Percentiles rank a stretch among this genome's conserved stretches.
phyloP scores from a whole-genome alignment of 257 asterid species.

The Solanum infundibuliforme region DNA sequence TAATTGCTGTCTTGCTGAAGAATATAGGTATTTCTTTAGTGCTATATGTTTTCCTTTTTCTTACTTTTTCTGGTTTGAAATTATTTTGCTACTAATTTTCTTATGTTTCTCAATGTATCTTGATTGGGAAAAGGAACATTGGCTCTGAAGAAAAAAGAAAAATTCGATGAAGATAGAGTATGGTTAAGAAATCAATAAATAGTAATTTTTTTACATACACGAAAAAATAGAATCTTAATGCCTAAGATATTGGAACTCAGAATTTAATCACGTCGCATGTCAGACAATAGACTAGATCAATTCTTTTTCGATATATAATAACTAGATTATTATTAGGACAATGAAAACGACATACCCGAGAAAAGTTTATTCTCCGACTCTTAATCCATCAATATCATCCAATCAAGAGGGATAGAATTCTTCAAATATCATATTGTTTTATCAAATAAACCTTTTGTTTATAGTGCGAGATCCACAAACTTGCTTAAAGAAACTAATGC shows the following conservation, averaged over 20 bases:
- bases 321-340: neutral
- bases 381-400: neutral
- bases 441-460: neutral
- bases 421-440: neutral
- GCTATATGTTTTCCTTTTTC: neutral
- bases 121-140: neutral
- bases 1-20: neutral
- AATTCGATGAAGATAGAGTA: neutral
- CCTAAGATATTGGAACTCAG: neutral
- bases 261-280: neutral
- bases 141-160: neutral
- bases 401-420: neutral
- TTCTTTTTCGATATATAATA: neutral
- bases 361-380: neutral
- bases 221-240: neutral
- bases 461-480: neutral
- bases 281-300: neutral
- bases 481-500: neutral
- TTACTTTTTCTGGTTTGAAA: neutral
- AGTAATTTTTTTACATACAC: neutral
- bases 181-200: neutral
- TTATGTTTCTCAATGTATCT: neutral
- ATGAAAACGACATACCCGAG: neutral
- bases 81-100: neutral
- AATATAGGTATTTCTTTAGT: neutral